Evolutionary conservation across 164 flowering plant species (phyloP), one percentile per base, ranked within the genome.

Genomic region (Macadamia tetraphylla): DNA sequence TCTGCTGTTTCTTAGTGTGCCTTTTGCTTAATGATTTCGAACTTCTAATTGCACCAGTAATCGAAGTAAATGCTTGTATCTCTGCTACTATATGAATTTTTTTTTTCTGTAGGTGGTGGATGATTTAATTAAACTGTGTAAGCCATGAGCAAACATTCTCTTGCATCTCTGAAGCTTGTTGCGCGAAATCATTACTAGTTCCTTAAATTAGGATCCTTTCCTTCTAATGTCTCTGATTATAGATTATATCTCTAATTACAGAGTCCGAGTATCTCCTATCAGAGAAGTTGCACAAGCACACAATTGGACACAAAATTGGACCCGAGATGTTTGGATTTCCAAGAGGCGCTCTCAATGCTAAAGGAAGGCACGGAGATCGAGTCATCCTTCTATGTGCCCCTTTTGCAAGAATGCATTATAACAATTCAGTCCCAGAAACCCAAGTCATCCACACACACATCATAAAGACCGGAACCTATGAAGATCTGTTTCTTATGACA

Each of bases 331-430:
- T 51, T 82, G 74, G 86, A 84, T 53, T 80, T 83, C 67, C 67
- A 70, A 66, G 88, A 83, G 67, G 91, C 85, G 1, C 75, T 83
- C 1, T 74, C 82, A 14, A 8, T 75, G 43, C 46, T 86, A 8
- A 67, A 67, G 57, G 86, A 87, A 67, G 81, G 79, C 56, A 67
- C 43, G 0, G 31, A 63, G 23, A 56, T 81, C 29, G 84, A 81
- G 42, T 69, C 90, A n/a, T 73, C 79, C 1, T 53, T 44, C 30
- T 92, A 87, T 75, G 77, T 85, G 64, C 89, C 90, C 14, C 63
- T 92, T 3, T 70, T 89, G 74, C 80, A 86, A 78, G 82, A 84
- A 80, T 89, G 97, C 73, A 70, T 84, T 69, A 71, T 56, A 78
- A 59, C 60, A 71, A 70, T 10, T 87, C 87, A 11, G 70, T 79